A percentile compares a stretch with the other conserved stretches of the same genome.
Conservation (phyloP, 2,329 filamentous ascomycete genomes). For the Fusarium metavorans region DNA sequence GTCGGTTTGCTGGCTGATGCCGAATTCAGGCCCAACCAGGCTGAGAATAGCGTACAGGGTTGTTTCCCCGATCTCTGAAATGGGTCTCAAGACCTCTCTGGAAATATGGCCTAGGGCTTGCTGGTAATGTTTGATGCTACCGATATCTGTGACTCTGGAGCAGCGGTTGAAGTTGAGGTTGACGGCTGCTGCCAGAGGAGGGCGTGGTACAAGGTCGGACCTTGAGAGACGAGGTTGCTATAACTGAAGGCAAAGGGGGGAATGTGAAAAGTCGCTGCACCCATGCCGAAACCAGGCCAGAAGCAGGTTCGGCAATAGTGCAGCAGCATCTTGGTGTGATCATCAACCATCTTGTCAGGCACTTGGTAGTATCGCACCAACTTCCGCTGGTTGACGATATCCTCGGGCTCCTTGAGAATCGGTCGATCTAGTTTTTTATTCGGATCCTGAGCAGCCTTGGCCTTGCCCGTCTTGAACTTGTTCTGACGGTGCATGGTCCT, state of each 20-base stretch:
- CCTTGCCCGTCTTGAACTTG: not conserved
- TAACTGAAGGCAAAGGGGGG: not conserved
- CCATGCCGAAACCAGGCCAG: not conserved
- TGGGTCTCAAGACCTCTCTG: not conserved
- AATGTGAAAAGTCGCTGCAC: not conserved
- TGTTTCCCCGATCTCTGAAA: not conserved
- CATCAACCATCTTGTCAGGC: not conserved
- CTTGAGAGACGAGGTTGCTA: not conserved
- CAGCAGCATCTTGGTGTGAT: not conserved
- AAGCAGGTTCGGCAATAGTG: not conserved
- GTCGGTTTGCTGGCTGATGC: not conserved
- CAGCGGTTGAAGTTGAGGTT: not conserved
- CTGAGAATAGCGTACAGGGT: not conserved
- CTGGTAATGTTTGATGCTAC: not conserved
- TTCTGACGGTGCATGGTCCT: not conserved
- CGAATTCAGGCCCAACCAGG: not conserved
- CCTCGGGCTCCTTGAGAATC: not conserved
- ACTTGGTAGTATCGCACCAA: not conserved
- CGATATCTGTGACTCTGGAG: not conserved
- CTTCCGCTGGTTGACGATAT: not conserved
- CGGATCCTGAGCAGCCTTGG: not conserved
- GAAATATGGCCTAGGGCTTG: not conserved
- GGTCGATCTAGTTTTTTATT: not conserved
- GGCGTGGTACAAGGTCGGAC: not conserved
- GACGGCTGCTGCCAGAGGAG: constrained; percentile 1